Conservation (phyloP, 2,329 filamentous ascomycete genomes). For the Amphichorda felina region DNA sequence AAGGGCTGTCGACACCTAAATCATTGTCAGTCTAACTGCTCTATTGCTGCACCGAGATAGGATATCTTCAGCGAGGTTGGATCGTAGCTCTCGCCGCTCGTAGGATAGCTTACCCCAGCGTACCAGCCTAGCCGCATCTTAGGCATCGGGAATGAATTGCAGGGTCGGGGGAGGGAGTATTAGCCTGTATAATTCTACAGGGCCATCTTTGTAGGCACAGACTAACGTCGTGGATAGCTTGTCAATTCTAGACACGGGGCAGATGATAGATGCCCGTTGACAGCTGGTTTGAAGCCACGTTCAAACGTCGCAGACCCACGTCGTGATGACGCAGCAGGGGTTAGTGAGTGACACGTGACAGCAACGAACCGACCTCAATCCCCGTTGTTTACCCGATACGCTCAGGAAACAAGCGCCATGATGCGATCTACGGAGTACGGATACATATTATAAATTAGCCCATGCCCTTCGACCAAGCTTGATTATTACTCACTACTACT, state of each 20-base stretch:
- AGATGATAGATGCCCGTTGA: background rate
- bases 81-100: background rate
- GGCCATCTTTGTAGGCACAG: background rate
- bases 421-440: too few relatives aligned
- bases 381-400: too few relatives aligned
- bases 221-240: background rate
- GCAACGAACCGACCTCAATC: too few relatives aligned
- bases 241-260: background rate
- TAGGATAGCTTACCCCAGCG: slow-evolving; percentile 30
- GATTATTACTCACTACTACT: too few relatives aligned
- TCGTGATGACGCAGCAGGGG: slow-evolving; percentile 2
- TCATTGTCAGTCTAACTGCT: background rate
- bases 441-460: too few relatives aligned
- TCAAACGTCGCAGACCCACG: background rate
- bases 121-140: slow-evolving; percentile 40
- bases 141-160: slow-evolving; percentile 5
- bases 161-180: background rate
- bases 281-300: slow-evolving; percentile 3
- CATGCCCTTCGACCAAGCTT: too few relatives aligned
- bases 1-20: slow-evolving; percentile 67
- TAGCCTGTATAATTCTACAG: background rate
- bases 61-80: background rate
- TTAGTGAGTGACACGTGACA: slow-evolving; percentile 2
- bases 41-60: too few relatives aligned
- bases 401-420: too few relatives aligned